A percentile compares a stretch with the other conserved stretches of the same genome.
Conservation (phyloP, 441 rosid genomes). For the Dalechampia spathulata region DNA sequence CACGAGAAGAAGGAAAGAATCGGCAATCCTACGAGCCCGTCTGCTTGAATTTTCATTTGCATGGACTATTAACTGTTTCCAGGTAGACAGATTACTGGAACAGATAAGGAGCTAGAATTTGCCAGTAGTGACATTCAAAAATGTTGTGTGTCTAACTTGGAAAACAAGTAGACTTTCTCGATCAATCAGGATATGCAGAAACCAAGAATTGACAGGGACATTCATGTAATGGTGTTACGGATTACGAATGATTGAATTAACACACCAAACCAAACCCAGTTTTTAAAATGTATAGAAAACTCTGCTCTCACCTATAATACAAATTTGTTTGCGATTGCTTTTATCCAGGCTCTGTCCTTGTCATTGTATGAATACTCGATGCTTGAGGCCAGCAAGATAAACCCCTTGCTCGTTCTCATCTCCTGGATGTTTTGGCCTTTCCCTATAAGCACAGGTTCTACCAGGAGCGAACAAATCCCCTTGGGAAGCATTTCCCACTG, state of each 20-base stretch:
- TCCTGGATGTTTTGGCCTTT: constrained; percentile 20
- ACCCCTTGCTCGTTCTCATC: constrained; percentile 35
- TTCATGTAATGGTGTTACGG: not conserved
- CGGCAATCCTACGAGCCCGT: no score
- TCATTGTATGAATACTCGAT: constrained; percentile 56
- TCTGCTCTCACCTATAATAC: constrained; percentile 36
- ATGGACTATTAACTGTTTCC: no score
- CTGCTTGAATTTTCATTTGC: no score
- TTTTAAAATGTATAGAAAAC: constrained; percentile 14
- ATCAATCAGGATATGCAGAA: no score
- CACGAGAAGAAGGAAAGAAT: no score
- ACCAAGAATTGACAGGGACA: not conserved
- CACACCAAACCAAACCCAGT: not conserved
- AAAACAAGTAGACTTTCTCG: no score
- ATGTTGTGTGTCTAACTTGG: no score
- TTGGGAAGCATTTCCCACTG: constrained; percentile 47
- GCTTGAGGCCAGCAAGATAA: constrained; percentile 69
- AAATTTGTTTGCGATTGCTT: constrained; percentile 65
- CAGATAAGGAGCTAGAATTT: no score
- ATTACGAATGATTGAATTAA: not conserved
- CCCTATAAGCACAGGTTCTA: constrained; percentile 44
- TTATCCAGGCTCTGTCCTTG: constrained; percentile 79
- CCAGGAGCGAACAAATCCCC: constrained; percentile 40
- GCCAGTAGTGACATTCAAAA: no score
- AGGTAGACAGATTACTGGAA: no score